Base-by-base conservation (phyloP, 331 rosid genomes). In the Rhamnella rubrinervis region DNA sequence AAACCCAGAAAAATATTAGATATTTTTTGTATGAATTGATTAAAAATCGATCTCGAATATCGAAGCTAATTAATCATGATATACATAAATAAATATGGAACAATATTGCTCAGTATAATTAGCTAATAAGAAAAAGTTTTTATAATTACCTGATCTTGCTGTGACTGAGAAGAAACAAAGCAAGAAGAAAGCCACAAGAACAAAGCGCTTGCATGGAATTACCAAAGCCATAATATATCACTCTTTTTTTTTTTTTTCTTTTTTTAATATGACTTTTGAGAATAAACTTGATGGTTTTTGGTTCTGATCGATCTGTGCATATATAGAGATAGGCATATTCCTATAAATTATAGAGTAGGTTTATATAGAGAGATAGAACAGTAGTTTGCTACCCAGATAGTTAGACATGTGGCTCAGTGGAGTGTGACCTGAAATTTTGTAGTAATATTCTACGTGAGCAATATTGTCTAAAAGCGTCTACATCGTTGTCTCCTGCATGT, bases 401-500 rank as follows among this genome's bases (percentile, higher is more conserved):
- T 67, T 49, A 51, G 72, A 63, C 57, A 65, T 59, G 66, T 70
- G 56, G 23, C 26, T 31, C 56, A 73, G 62, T 78, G 66, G 77
- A 63, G 17, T 44, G 35, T 52, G 75, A 63, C 75, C 16, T 62
- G 67, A 58, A 25, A 4, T 44, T 52, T 17, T 55, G 28, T 72
- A 62, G 79, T 61, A 74, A 65, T 76, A 66, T 68, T 74, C 73
- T 67, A 78, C 28, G 71, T 52, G 66, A 79, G 71, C 71, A 47
- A 63, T 61, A 64, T 73, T 78, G 85, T 81, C 82, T 71, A 76
- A 60, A 63, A 68, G 70, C 68, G 83, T 87, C 85, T 66, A 71
- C 83, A 82, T 89, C 96, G 68, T 10, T 90, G 93, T 87, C 83
- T 82, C 35, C 70, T 75, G 40, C 25, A 80, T 69, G 88, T 85